Evolutionary conservation across 495 filamentous ascomycete genomes (phyloP).

Genomic region (Neurospora terricola): DNA sequence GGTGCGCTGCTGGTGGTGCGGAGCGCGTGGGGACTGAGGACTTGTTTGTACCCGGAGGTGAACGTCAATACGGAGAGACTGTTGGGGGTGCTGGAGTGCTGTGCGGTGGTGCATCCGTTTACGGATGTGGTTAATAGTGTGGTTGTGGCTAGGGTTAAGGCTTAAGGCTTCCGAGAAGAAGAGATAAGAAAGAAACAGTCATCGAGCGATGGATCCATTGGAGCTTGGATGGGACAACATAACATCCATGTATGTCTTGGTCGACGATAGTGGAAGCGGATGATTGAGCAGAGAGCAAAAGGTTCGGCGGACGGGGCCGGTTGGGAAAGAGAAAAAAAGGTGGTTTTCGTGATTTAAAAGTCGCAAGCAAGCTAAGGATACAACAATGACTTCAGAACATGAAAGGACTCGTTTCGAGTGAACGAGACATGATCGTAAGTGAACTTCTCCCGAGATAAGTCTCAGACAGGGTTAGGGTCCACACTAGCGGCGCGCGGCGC

Average conservation of each 20-base stretch:
- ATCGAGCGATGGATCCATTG: too few relatives aligned
- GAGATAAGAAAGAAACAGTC: background rate
- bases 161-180: background rate
- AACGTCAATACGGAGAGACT: constrained; percentile 13
- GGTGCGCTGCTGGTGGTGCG: constrained; percentile 18
- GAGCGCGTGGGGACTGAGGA: constrained; percentile 18
- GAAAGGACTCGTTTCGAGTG: too few relatives aligned
- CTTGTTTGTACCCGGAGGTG: constrained; percentile 21
- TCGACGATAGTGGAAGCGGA: too few relatives aligned
- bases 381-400: too few relatives aligned
- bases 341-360: background rate
- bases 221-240: too few relatives aligned
- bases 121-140: constrained; percentile 23
- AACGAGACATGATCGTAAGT: too few relatives aligned
- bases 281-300: background rate
- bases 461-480: too few relatives aligned
- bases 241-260: too few relatives aligned
- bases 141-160: constrained; percentile 16
- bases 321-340: background rate
- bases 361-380: background rate
- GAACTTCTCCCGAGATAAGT: too few relatives aligned
- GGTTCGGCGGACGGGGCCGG: too few relatives aligned
- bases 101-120: constrained; percentile 19
- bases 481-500: too few relatives aligned
- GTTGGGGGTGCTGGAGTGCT: constrained; percentile 10